These are phyloP conservation scores for Suillus americanus DNA, from an alignment of 768 basidiomycete species.

Conservation along the genomic window DNA sequence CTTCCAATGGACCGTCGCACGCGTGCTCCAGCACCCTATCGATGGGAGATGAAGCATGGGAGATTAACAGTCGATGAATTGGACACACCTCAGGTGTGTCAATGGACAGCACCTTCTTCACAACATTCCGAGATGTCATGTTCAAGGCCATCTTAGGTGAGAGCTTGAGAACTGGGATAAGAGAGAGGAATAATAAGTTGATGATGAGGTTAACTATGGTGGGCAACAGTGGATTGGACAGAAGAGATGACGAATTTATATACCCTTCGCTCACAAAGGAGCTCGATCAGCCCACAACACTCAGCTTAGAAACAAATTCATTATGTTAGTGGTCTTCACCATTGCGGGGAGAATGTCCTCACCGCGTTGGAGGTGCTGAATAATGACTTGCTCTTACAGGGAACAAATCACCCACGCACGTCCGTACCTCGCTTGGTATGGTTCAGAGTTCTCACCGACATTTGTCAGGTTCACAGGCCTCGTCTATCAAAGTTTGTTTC, in stretches of 20 bases:
- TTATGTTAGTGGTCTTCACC: slow-evolving; percentile 1
- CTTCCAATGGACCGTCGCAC: slow-evolving; percentile 89
- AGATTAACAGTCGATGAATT: neutral
- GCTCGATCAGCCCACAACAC: neutral
- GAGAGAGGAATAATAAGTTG: slow-evolving; percentile 1
- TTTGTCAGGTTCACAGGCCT: neutral
- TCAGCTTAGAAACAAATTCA: slow-evolving; percentile 8
- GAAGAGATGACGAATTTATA: slow-evolving; percentile 12
- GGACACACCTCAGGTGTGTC: slow-evolving; percentile 65
- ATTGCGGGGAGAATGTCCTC: slow-evolving; percentile 14
- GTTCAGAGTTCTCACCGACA: neutral
- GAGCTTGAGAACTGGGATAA: slow-evolving; percentile 2
- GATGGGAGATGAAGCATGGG: slow-evolving; percentile 3
- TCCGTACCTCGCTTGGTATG: neutral
- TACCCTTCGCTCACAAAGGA: neutral
- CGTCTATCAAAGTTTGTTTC: neutral
- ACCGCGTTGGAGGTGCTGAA: slow-evolving; percentile 10
- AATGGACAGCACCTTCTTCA: slow-evolving; percentile 74
- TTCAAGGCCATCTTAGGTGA: slow-evolving; percentile 28
- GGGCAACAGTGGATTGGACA: neutral
- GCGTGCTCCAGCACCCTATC: slow-evolving; percentile 73
- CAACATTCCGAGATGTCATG: slow-evolving; percentile 61
- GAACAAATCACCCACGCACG: neutral
- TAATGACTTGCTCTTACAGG: slow-evolving; percentile 4
- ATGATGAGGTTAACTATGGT: slow-evolving; percentile 1